These are phyloP conservation scores for Puccinia coronata DNA, from an alignment of 1,284 basidiomycete species.

Conservation along the genomic window DNA sequence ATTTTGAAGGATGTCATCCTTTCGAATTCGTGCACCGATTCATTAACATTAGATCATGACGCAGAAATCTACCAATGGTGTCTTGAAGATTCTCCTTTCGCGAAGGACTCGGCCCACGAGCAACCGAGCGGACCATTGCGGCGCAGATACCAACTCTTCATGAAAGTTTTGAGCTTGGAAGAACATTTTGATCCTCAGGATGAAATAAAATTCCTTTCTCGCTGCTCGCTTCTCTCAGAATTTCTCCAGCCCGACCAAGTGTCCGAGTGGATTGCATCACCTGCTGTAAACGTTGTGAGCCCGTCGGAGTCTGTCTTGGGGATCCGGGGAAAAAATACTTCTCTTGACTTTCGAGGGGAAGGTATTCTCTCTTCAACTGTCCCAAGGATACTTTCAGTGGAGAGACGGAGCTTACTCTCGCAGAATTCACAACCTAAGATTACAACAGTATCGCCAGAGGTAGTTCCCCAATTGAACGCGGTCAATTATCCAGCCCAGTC, in stretches of 20 bases:
- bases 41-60: background rate
- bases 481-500: background rate
- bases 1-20: background rate
- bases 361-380: background rate
- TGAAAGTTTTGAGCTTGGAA: background rate
- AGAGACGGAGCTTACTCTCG: background rate
- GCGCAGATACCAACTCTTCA: constrained; percentile 17
- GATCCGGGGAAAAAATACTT: background rate
- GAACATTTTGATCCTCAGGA: background rate
- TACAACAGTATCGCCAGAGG: background rate
- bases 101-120: background rate
- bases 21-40: background rate
- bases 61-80: constrained; percentile 1
- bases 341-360: background rate
- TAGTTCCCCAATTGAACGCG: constrained; percentile 10
- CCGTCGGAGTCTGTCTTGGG: background rate
- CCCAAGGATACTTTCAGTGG: background rate
- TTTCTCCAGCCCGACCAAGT: background rate
- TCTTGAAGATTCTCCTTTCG: background rate
- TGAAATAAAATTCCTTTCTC: background rate
- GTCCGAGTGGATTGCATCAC: background rate
- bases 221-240: background rate
- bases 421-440: background rate
- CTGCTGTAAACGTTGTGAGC: background rate
- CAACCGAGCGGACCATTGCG: constrained; percentile 1